Evolutionary conservation across 768 basidiomycete species (phyloP).

Genomic region (Dendrothele bispora): DNA sequence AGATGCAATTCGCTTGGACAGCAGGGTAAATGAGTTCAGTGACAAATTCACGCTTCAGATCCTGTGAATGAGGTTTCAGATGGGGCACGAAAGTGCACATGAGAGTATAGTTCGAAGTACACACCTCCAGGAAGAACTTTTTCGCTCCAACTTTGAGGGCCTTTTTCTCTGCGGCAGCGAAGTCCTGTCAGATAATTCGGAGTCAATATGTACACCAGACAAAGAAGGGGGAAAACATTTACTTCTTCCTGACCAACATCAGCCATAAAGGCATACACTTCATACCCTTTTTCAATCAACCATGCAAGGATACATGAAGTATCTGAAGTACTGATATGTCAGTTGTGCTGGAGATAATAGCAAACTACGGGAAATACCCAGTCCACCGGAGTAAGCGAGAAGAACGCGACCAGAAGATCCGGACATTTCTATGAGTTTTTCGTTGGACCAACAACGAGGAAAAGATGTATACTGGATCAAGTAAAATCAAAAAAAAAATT

Average conservation of each 20-base stretch:
- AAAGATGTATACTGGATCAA: too few species aligned
- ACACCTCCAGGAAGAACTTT: conserved; percentile 89
- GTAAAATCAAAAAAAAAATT: too few species aligned
- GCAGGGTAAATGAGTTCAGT: conserved; percentile 97
- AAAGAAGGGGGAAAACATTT: too few species aligned
- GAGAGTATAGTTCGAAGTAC: background rate
- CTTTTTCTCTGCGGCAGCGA: conserved; percentile 87
- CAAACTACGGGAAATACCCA: conserved; percentile 69
- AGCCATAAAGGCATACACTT: conserved; percentile 96
- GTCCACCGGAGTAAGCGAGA: conserved; percentile 96
- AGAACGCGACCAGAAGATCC: conserved; percentile 79
- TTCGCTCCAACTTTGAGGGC: conserved; percentile 91
- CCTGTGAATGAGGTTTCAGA: conserved; percentile 41
- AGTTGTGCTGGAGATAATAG: background rate
- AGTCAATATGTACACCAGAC: background rate
- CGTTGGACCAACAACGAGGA: background rate
- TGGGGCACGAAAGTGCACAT: background rate
- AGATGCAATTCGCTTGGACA: conserved; percentile 97
- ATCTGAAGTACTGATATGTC: conserved; percentile 49
- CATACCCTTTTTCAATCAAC: conserved; percentile 98
- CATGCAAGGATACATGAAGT: conserved; percentile 99
- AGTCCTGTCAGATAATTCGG: conserved; percentile 59
- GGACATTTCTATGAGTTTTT: conserved; percentile 36
- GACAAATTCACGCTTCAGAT: conserved; percentile 92
- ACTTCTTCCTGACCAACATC: conserved; percentile 93